phyloP scores from a whole-genome alignment of 2,329 filamentous ascomycete species.

The Aspergillus piperis region DNA sequence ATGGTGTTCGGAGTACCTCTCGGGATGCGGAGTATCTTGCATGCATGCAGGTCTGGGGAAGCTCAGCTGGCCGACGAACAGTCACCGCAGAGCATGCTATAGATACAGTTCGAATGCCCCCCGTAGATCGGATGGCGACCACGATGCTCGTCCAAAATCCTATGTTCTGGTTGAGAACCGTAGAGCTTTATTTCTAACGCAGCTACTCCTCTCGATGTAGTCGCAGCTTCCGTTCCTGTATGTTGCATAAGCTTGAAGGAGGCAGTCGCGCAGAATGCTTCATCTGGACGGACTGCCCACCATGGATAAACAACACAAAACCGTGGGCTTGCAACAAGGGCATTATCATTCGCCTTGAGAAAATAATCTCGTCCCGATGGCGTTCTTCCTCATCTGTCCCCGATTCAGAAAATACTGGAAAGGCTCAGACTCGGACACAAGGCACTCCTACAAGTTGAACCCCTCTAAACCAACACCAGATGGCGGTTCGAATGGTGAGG shows the following conservation, averaged over 20 bases:
- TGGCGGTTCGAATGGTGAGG: conserved; percentile 16
- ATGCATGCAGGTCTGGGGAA: background rate
- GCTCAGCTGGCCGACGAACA: background rate
- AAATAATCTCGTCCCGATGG: conserved; percentile 15
- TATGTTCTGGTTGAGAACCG: background rate
- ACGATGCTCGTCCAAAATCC: background rate
- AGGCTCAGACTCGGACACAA: conserved; percentile 16
- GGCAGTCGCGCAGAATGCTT: background rate
- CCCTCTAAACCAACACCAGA: conserved; percentile 4
- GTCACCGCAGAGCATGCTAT: background rate
- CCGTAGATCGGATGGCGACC: background rate
- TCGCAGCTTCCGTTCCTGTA: background rate
- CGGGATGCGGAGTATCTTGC: conserved; percentile 4
- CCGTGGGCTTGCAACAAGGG: background rate
- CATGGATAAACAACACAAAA: background rate
- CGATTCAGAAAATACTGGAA: conserved; percentile 25
- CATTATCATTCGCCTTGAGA: background rate
- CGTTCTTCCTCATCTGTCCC: conserved; percentile 28
- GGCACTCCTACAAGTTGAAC: conserved; percentile 15
- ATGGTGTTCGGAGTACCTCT: background rate
- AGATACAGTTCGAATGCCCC: background rate
- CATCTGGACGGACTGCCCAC: background rate
- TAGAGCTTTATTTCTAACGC: background rate
- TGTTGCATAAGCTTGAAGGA: background rate
- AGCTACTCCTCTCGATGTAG: background rate